A percentile compares a stretch with the other conserved stretches of the same genome.
phyloP scores from a whole-genome alignment of 306 rosid species.

The Parietaria judaica region DNA sequence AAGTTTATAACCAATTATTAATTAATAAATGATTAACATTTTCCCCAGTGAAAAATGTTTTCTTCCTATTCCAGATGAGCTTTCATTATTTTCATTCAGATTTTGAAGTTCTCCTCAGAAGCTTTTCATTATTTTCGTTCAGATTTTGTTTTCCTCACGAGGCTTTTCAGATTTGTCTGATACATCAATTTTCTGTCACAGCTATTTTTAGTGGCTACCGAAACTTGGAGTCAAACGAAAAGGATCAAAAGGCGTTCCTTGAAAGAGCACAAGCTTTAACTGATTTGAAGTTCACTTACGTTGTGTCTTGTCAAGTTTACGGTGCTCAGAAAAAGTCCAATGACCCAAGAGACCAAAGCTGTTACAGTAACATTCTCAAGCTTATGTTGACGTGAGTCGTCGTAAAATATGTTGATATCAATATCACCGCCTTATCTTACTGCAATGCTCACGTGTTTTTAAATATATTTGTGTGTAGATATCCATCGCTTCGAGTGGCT shows the following conservation, averaged over 20 bases:
- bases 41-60: not conserved
- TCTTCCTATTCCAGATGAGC: conserved; percentile 3
- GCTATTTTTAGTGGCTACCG: conserved; percentile 41
- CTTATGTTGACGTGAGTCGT: conserved; percentile 73
- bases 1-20: too few relatives aligned
- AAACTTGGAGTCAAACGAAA: conserved; percentile 15
- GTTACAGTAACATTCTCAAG: conserved; percentile 60
- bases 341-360: conserved; percentile 36
- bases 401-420: conserved; percentile 15
- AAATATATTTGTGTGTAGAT: conserved; percentile 31
- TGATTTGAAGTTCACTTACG: conserved; percentile 88
- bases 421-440: not conserved
- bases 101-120: not conserved
- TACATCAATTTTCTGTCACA: conserved; percentile 28
- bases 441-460: conserved; percentile 17
- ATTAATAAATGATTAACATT: too few relatives aligned
- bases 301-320: conserved; percentile 87
- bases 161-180: too few relatives aligned
- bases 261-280: conserved; percentile 68
- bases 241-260: conserved; percentile 18
- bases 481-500: conserved; percentile 83
- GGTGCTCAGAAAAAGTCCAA: conserved; percentile 72
- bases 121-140: too few relatives aligned
- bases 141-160: too few relatives aligned
- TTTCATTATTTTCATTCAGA: conserved; percentile 4